These are phyloP conservation scores for Streptanthus diversifolius DNA, from an alignment of 345 rosid genomes.

Conservation along the genomic window DNA sequence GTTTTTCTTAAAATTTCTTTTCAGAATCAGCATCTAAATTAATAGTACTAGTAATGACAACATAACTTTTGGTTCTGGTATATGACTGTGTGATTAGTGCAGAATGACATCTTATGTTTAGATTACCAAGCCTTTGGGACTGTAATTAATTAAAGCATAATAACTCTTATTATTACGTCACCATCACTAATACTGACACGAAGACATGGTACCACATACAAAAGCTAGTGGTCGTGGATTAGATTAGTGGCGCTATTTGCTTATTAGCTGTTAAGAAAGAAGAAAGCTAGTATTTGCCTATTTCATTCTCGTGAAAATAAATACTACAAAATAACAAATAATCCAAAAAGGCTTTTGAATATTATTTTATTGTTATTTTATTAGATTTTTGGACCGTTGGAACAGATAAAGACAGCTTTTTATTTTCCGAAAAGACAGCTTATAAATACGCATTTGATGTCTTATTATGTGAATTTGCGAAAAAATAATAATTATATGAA, in stretches of 20 bases:
- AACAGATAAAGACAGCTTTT: constrained; percentile 18
- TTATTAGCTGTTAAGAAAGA: background rate
- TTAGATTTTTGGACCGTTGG: constrained; percentile 29
- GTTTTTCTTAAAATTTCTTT: background rate
- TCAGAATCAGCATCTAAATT: too few species aligned
- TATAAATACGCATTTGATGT: constrained; percentile 17
- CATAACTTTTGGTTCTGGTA: background rate
- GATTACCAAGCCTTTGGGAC: background rate
- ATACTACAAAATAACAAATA: background rate
- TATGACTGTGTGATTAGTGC: background rate
- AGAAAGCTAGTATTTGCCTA: background rate
- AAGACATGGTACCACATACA: background rate
- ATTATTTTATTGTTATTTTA: background rate
- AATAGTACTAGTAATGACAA: background rate
- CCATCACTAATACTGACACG: background rate
- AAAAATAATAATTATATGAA: background rate
- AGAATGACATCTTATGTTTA: background rate
- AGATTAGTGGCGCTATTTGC: constrained; percentile 3
- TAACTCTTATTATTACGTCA: background rate
- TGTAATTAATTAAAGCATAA: background rate
- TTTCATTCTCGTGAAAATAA: background rate
- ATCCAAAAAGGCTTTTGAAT: background rate
- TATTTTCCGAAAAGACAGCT: constrained; percentile 22
- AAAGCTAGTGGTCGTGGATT: constrained; percentile 2
- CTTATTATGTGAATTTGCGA: background rate